These are phyloP conservation scores for Dictyostelium capitatum DNA, from an alignment of 78 protist genomes.

Conservation along the genomic window DNA sequence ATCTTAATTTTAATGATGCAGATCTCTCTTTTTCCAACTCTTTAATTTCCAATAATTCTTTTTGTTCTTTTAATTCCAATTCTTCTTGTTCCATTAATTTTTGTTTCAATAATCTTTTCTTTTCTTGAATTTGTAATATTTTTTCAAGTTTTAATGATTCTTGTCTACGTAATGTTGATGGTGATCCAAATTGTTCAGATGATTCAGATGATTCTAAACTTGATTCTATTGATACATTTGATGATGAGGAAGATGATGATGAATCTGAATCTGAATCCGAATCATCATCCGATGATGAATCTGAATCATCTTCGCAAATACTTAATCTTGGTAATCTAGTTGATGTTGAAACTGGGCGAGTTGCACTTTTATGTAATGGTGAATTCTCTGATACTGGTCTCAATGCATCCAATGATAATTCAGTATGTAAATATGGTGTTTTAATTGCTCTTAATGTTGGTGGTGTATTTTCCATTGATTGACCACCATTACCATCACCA, in stretches of 20 bases:
- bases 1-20: neutral
- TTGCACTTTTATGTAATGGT: constrained; percentile 14
- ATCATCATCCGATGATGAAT: neutral
- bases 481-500: neutral
- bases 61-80: neutral
- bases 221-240: neutral
- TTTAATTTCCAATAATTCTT: neutral
- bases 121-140: constrained; percentile 7
- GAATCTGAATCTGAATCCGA: neutral
- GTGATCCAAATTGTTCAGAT: constrained; percentile 14
- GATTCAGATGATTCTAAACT: neutral
- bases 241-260: neutral
- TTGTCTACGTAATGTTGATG: neutral
- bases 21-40: neutral
- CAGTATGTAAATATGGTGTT: neutral
- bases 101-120: neutral
- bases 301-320: neutral
- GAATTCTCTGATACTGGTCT: constrained; percentile 47
- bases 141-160: neutral
- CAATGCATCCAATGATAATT: constrained; percentile 44
- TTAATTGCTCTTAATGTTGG: neutral
- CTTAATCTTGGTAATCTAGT: constrained; percentile 19
- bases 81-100: neutral
- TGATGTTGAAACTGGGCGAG: neutral
- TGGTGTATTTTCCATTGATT: neutral